Base-by-base conservation (phyloP, 495 filamentous ascomycete species). In the Aspergillus homomorphus region DNA sequence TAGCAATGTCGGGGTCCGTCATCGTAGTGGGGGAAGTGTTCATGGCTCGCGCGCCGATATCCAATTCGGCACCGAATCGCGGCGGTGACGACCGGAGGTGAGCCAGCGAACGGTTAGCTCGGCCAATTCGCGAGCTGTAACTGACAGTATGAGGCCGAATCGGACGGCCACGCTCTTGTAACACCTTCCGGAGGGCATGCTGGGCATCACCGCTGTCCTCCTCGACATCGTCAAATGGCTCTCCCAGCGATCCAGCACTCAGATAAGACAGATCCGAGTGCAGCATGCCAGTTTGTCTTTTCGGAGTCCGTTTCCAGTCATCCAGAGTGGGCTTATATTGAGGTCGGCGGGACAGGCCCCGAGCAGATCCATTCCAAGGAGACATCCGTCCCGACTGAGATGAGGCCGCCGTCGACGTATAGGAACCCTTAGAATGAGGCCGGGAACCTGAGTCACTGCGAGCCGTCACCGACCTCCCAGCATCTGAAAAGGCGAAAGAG, bases 111-210 rank as follows among this genome's bases (percentile, higher is more conserved):
- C 70, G 68, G 10, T 71, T 67, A 16, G 69, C 62, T 8, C 71
- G 70, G 20, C 66, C 63, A 4, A 68, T 59, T 12, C 67, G 67
- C 33, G 63, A 62, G n/a, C 66, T 60, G 50, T 71, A 73, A 42
- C 64, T 60, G 28, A 69, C 67, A 44, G 64, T 76, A 66, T 62
- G 75, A 56, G 61, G 64, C 51, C 73, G 64, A 21, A 75, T 70
- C 52, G 80, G 82, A 52, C 84, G 82, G 24, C 73, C 69, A 21
- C 87, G 81, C 43, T 78, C 82, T 66, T 88, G 85, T 18, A 89
- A 74, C 18, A 95, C 80, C 69, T 89, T 90, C 26, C 86, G 86
- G 28, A 95, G 73, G 56, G 89, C 89, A 64, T 82, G 69, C 66
- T 84, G 68, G 58, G 82, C 75, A 69, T 80, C 80, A 61, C 84